phyloP scores from a whole-genome alignment of 768 basidiomycete species.

The Galerina marginata region DNA sequence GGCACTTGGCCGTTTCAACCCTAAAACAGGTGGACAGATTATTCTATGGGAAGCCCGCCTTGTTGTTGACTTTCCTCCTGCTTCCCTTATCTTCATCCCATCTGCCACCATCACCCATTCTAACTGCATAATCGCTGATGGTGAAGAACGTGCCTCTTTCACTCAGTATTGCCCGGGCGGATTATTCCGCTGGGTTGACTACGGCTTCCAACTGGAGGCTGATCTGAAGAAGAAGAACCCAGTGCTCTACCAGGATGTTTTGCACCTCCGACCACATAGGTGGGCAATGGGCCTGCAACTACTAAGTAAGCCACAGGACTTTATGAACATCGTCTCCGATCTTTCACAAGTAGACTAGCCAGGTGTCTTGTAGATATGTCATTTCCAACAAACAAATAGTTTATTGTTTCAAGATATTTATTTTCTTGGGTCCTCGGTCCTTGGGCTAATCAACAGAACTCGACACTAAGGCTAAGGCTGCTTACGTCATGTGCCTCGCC shows the following conservation, averaged over 20 bases:
- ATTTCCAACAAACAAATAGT: no score
- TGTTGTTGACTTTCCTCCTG: slow-evolving; percentile 6
- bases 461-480: no score
- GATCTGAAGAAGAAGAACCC: not conserved
- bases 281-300: not conserved
- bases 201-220: not conserved
- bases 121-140: not conserved
- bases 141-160: slow-evolving; percentile 4
- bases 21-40: not conserved
- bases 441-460: no score
- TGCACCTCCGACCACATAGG: not conserved
- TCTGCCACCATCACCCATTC: slow-evolving; percentile 10
- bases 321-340: no score
- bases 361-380: no score
- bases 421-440: no score
- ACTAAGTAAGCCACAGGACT: not conserved
- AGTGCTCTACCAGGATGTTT: not conserved
- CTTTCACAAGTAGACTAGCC: no score
- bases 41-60: slow-evolving; percentile 6
- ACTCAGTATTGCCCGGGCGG: slow-evolving; percentile 8
- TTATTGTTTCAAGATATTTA: no score
- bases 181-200: slow-evolving; percentile 7
- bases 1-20: slow-evolving; percentile 7
- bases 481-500: no score
- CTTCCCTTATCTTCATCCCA: slow-evolving; percentile 2